Evolutionary conservation across 2,329 filamentous ascomycete species (phyloP), one percentile per base, ranked within the genome.

Genomic region (Fusarium mundagurra): DNA sequence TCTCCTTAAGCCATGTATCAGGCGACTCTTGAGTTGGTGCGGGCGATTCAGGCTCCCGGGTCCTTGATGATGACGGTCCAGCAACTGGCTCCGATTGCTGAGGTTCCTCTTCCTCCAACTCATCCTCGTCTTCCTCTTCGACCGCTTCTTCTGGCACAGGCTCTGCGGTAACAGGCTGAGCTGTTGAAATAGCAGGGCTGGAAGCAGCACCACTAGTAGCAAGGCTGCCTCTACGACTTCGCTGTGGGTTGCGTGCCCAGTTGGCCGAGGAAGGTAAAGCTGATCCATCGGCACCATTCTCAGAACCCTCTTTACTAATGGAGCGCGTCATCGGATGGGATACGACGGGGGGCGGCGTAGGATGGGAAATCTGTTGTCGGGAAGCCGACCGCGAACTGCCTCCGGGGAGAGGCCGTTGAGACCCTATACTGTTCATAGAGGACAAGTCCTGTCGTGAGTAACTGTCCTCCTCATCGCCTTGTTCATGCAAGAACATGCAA

Each of bases 401-500:
- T 59, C 85, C 84, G 8, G 86, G 84, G 58, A 93, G 85, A 4
- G 92, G 91, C 41, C 92, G 90, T 77, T 94, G 94, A 4, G 93
- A 95, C 71, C 92, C 93, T 64, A 95, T 92, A 69, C 94, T 96
- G 79, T 98, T 98, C 87, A 98, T 94, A 24, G 95, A 97, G 3
- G 96, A 98, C 43, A 98, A 85, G 82, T 98, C 96, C 81, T 98
- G 95, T 54, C 96, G 90, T 14, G 94, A 97, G 81, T 98, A 98
- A 83, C 95, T 98, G 80, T 98, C 96, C 76, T 96, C 96, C 77
- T 98, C 96, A 80, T 99, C 96, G n/a, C 96, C 97, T 44, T 96
- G 93, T 83, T 99, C 97, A 80, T 99, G 96, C 58, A 99, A 85
- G 82, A 99, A 99, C 90, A 98, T 99, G 86, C 96, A 99, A 72